Evolutionary conservation across 176 grass and related monocot genomes (phyloP).

Genomic region (Hordeum marinum): DNA sequence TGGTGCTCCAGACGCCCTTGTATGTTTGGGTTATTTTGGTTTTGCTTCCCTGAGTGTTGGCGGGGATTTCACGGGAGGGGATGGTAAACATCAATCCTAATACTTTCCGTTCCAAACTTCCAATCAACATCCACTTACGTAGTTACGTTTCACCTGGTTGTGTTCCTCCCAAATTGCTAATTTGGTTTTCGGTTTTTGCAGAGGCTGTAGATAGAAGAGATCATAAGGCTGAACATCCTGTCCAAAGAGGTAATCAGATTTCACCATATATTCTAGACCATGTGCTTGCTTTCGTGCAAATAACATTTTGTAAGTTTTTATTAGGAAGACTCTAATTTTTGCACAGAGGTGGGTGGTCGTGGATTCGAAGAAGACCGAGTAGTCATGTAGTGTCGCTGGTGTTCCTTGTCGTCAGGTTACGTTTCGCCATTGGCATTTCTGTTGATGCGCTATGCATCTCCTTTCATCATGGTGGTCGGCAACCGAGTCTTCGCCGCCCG

Average conservation of each 20-base stretch:
- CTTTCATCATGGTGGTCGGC: too few species aligned
- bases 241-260: slow-evolving; percentile 36
- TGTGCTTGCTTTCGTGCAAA: neutral
- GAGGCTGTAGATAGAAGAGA: slow-evolving; percentile 15
- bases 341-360: too few species aligned
- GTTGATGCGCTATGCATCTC: too few species aligned
- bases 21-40: neutral
- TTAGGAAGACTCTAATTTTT: too few species aligned
- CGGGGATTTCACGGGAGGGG: neutral
- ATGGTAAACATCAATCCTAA: neutral
- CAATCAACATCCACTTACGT: neutral
- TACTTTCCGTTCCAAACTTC: neutral
- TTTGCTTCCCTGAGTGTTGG: neutral
- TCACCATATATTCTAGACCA: neutral
- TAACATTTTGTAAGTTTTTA: too few species aligned
- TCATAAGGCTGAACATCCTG: slow-evolving; percentile 21
- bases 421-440: too few species aligned
- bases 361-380: too few species aligned
- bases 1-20: too few species aligned
- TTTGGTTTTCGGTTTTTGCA: neutral
- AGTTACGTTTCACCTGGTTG: neutral
- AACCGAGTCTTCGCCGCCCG: too few species aligned
- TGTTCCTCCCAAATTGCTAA: neutral
- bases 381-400: too few species aligned
- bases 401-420: too few species aligned